Evolutionary conservation across 345 rosid species (phyloP).

Genomic region (Linum tenue): DNA sequence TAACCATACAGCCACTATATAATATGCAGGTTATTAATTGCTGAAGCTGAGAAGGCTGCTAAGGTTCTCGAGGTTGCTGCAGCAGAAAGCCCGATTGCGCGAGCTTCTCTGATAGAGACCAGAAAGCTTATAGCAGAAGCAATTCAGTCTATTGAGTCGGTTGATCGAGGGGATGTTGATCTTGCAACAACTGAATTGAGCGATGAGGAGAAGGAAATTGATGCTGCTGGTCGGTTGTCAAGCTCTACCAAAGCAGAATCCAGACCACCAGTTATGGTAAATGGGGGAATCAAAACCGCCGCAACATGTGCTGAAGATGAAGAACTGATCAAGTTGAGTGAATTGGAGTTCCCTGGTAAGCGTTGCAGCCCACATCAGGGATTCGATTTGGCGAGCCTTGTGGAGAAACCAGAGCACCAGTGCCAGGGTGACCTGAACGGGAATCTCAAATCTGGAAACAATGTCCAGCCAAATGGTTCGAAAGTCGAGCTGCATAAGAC

Average conservation of each 20-base stretch:
- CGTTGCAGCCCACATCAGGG: too few species aligned
- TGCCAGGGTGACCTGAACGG: constrained; percentile 25
- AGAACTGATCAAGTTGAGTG: constrained; percentile 20
- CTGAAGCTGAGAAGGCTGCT: constrained; percentile 91
- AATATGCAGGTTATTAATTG: constrained; percentile 58
- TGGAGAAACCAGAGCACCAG: constrained; percentile 14
- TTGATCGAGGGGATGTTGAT: constrained; percentile 26
- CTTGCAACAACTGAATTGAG: constrained; percentile 15
- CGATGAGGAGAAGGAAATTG: constrained; percentile 25
- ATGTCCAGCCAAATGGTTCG: constrained; percentile 30
- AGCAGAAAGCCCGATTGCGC: constrained; percentile 61
- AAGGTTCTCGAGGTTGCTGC: constrained; percentile 78
- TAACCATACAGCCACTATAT: not conserved
- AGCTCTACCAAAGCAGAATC: too few species aligned
- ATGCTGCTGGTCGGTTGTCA: not conserved
- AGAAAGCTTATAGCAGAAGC: constrained; percentile 92
- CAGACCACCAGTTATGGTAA: constrained; percentile 15
- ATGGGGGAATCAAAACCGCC: constrained; percentile 39
- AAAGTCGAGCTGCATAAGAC: constrained; percentile 12
- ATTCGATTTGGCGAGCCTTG: constrained; percentile 22
- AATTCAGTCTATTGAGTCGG: constrained; percentile 56
- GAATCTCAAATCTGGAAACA: constrained; percentile 10
- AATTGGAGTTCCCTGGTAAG: constrained; percentile 13
- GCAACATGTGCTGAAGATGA: constrained; percentile 16
- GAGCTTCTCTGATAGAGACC: constrained; percentile 70